A percentile compares a stretch with the other conserved stretches of the same genome.
phyloP scores from a whole-genome alignment of 768 basidiomycete species.

The Lentinula detonsa region DNA sequence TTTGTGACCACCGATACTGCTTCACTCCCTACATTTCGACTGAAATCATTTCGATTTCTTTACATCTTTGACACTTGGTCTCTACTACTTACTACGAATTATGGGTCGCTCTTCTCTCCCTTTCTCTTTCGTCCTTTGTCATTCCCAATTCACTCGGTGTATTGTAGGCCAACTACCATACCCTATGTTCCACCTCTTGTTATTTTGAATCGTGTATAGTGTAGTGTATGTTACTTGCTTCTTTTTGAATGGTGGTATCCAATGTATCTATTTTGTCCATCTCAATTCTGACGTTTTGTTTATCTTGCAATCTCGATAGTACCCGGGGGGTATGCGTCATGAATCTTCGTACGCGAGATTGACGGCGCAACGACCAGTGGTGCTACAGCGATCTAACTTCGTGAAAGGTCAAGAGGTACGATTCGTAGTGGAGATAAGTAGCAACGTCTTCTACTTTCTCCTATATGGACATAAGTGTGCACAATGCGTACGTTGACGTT shows the following conservation, averaged over 20 bases:
- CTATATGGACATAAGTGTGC: no score
- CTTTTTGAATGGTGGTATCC: neutral
- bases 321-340: neutral
- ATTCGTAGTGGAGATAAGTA: no score
- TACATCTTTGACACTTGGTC: neutral
- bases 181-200: neutral
- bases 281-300: neutral
- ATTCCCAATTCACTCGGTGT: neutral
- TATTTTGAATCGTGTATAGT: constrained; percentile 3
- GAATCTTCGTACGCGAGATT: no score
- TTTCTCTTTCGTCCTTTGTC: neutral
- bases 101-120: neutral
- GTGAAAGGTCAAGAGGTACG: neutral
- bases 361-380: no score
- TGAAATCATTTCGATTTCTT: neutral
- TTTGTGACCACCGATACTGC: neutral
- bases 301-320: no score
- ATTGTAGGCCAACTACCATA: neutral
- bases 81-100: neutral
- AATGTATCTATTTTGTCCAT: neutral
- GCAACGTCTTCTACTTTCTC: no score
- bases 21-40: neutral
- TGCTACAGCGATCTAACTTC: no score
- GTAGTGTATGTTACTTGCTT: constrained; percentile 1
- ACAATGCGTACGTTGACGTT: no score